Percentiles rank a stretch among this genome's conserved stretches.
phyloP scores from a whole-genome alignment of 2,329 filamentous ascomycete species.

The Grosmannia penicillata region DNA sequence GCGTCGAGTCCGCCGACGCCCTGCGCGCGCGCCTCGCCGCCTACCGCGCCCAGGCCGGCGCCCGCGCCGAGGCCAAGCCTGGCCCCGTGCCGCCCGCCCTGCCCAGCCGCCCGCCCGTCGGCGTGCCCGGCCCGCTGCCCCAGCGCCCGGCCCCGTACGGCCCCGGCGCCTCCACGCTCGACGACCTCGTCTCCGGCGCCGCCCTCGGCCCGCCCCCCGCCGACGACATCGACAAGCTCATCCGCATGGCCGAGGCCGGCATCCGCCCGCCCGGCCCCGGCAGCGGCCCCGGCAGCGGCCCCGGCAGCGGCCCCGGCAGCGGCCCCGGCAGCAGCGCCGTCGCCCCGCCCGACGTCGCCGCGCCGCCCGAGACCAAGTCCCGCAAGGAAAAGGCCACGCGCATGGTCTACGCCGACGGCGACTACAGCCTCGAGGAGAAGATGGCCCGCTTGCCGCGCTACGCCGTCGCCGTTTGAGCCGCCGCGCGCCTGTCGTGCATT shows the following conservation, averaged over 20 bases:
- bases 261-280: slow-evolving; percentile 32
- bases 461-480: slow-evolving; percentile 20
- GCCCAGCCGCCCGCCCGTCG: slow-evolving; percentile 28
- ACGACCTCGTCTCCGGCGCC: slow-evolving; percentile 30
- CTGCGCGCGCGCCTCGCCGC: slow-evolving; percentile 68
- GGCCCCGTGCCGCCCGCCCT: slow-evolving; percentile 14
- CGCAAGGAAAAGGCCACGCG: slow-evolving; percentile 39
- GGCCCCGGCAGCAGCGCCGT: no score
- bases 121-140: slow-evolving; percentile 14
- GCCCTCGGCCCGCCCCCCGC: slow-evolving; percentile 23
- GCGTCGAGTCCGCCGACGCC: slow-evolving; percentile 62
- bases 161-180: slow-evolving; percentile 24
- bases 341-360: no score
- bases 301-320: slow-evolving; percentile 29
- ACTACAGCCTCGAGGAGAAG: slow-evolving; percentile 74
- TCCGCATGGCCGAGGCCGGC: slow-evolving; percentile 48
- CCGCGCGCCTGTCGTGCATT: no score
- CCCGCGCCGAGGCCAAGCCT: slow-evolving; percentile 33
- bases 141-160: slow-evolving; percentile 12
- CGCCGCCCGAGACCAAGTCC: slow-evolving; percentile 38
- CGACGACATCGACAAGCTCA: slow-evolving; percentile 51
- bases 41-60: slow-evolving; percentile 54
- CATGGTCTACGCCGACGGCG: slow-evolving; percentile 71
- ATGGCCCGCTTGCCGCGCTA: slow-evolving; percentile 70
- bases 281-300: slow-evolving; percentile 32